Percentiles rank a stretch among this genome's conserved stretches.
These are phyloP conservation scores for Chaetomium strumarium DNA, from an alignment of 2,329 filamentous ascomycete species.

Conservation along the genomic window DNA sequence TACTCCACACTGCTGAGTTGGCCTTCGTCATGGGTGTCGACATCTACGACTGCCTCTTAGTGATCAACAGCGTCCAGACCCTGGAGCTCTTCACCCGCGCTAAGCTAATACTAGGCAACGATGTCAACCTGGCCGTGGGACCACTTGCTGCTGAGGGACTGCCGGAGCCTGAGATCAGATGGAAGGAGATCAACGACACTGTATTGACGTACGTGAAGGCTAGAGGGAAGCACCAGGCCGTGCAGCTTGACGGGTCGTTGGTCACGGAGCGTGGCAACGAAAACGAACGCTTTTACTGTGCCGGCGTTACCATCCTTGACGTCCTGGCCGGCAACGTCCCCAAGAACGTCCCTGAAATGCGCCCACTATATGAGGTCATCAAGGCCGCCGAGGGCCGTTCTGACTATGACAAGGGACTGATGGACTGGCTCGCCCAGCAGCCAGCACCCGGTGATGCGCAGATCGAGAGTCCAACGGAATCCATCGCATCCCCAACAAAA, in stretches of 20 bases:
- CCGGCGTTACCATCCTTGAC: constrained; percentile 47
- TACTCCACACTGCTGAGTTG: constrained; percentile 81
- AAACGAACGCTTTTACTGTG: constrained; percentile 54
- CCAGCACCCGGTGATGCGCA: constrained; percentile 71
- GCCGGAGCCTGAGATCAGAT: constrained; percentile 45
- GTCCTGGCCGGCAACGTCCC: constrained; percentile 52
- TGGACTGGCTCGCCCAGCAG: constrained; percentile 58
- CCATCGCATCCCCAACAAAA: constrained; percentile 32
- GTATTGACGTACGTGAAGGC: constrained; percentile 56
- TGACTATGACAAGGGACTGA: constrained; percentile 62
- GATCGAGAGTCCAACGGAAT: constrained; percentile 40
- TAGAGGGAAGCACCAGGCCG: constrained; percentile 48
- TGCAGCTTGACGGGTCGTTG: constrained; percentile 51
- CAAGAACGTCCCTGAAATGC: constrained; percentile 48
- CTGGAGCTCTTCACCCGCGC: constrained; percentile 78
- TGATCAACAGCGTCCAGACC: constrained; percentile 82
- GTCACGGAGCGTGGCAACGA: constrained; percentile 53
- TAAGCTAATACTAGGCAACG: constrained; percentile 72
- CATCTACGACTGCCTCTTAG: constrained; percentile 91
- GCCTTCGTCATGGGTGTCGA: constrained; percentile 90
- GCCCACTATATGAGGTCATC: constrained; percentile 70
- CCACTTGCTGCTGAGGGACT: constrained; percentile 58
- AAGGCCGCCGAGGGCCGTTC: constrained; percentile 80
- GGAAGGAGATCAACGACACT: constrained; percentile 48
- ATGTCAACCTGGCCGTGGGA: constrained; percentile 70